These are phyloP conservation scores for Ogataea chonburiensis DNA, from an alignment of 805 yeast species.

Conservation along the genomic window DNA sequence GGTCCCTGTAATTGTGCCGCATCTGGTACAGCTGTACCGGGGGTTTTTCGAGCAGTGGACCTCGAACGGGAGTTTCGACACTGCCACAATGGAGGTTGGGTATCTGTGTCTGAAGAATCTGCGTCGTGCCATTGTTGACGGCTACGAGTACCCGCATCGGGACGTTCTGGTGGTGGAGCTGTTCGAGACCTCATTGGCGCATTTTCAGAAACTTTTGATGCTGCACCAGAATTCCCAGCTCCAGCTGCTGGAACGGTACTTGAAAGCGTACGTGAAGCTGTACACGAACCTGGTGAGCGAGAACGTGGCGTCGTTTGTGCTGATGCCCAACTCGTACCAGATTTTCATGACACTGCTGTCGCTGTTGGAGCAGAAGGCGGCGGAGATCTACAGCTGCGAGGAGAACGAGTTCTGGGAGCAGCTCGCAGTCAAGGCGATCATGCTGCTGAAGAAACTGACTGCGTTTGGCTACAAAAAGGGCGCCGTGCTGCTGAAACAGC, in stretches of 20 bases:
- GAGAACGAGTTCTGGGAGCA: slow-evolving; percentile 71
- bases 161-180: slow-evolving; percentile 59
- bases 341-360: slow-evolving; percentile 62
- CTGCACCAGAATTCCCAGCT: slow-evolving; percentile 50
- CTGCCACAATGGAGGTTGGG: slow-evolving; percentile 67
- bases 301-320: slow-evolving; percentile 69
- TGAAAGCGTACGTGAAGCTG: slow-evolving; percentile 73
- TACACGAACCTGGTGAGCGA: slow-evolving; percentile 56
- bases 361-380: slow-evolving; percentile 62
- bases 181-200: slow-evolving; percentile 52
- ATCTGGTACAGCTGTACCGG: slow-evolving; percentile 58
- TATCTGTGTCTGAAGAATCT: slow-evolving; percentile 74
- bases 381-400: slow-evolving; percentile 55
- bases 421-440: slow-evolving; percentile 62
- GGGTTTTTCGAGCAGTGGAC: slow-evolving; percentile 66
- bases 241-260: slow-evolving; percentile 62
- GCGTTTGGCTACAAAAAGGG: slow-evolving; percentile 64
- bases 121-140: slow-evolving; percentile 72
- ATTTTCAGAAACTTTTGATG: slow-evolving; percentile 55
- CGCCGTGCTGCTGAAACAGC: slow-evolving; percentile 59
- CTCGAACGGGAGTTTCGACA: slow-evolving; percentile 37
- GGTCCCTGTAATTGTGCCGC: slow-evolving; percentile 60
- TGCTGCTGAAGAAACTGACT: slow-evolving; percentile 63
- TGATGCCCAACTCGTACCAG: slow-evolving; percentile 61
- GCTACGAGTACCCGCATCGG: slow-evolving; percentile 68